Base-by-base conservation (phyloP, 2,329 filamentous ascomycete genomes). In the Botryotinia globosa region DNA sequence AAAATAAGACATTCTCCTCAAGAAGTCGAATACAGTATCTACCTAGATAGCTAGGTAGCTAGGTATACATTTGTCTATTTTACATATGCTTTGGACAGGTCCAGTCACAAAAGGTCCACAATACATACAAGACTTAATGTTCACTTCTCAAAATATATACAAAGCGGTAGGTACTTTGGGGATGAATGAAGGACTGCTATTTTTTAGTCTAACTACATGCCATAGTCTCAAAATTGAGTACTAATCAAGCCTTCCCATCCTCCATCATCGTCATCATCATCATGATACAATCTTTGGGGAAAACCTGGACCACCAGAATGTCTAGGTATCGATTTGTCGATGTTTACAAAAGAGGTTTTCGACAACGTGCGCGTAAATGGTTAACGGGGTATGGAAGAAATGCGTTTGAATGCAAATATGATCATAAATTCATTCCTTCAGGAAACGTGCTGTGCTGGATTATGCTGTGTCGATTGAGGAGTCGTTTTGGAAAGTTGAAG, bases 121-220 rank as follows among this genome's bases (percentile, higher is more conserved):
- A n/a, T 32, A 39, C 25, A 64, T 14, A 22, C 37, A 42, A 16
- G 37, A 44, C 65, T 42, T 14, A 34, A 42, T 56, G 20, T 56
- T 56, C 48, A 68, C 65, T 44, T 42, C n/a, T 42, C 48, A 25
- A 56, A 32, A 56, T 16, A 32, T 20, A 6, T 42, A 32, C 48
- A 68, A 32, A 42, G 25, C 34, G 42, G 18, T 25, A 29, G 56
- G n/a, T 25, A 20, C 48, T 39, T 62, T 48, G 56, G 75, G 75
- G 76, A 73, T 66, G 71, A 78, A 80, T 75, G 77, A 78, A 72
- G 76, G 78, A 79, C 78, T 79, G 76, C 74, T 80, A 80, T 80
- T 80, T 68, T 56, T 56, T 79, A 78, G 77, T 80, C 78, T 80
- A 80, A 78, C 76, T 80, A 80, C 77, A 77, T 75, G 74, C 71